phyloP scores from a whole-genome alignment of 768 basidiomycete species.

The Auricularia heimuer region DNA sequence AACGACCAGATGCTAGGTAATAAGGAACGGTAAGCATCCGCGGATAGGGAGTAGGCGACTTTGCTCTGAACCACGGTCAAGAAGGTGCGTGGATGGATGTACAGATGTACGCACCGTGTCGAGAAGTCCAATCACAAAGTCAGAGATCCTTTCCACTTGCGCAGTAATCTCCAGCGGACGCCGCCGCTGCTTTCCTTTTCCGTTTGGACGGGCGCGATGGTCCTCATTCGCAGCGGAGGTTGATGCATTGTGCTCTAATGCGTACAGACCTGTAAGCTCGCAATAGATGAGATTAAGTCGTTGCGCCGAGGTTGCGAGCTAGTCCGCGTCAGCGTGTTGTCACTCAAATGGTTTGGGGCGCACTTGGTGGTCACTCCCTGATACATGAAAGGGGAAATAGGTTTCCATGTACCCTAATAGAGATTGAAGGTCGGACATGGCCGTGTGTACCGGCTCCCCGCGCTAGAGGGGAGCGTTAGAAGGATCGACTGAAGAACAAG shows the following conservation, averaged over 20 bases:
- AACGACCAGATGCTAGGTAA: slow-evolving; percentile 74
- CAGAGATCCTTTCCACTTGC: slow-evolving; percentile 43
- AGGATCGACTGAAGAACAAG: slow-evolving; percentile 8
- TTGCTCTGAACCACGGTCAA: slow-evolving; percentile 20
- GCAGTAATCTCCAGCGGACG: slow-evolving; percentile 17
- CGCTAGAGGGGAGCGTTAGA: slow-evolving; percentile 10
- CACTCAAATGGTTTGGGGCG: not conserved
- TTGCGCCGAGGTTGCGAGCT: slow-evolving; percentile 61
- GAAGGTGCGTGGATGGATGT: slow-evolving; percentile 3
- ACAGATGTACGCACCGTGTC: slow-evolving; percentile 32
- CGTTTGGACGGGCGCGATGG: not conserved
- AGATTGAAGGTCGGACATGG: slow-evolving; percentile 35
- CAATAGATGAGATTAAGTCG: slow-evolving; percentile 70
- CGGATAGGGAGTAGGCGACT: slow-evolving; percentile 29
- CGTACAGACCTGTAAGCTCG: slow-evolving; percentile 58
- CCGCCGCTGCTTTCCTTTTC: not conserved
- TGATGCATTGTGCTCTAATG: slow-evolving; percentile 26
- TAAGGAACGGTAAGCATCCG: slow-evolving; percentile 51
- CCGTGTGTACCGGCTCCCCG: not conserved
- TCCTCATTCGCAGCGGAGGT: slow-evolving; percentile 10
- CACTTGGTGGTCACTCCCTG: slow-evolving; percentile 2
- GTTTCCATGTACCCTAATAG: slow-evolving; percentile 66
- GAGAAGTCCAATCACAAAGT: slow-evolving; percentile 53
- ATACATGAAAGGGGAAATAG: slow-evolving; percentile 80
- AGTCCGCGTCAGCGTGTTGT: slow-evolving; percentile 2